A percentile compares a stretch with the other conserved stretches of the same genome.
Evolutionary conservation across 331 rosid species (phyloP).

Genomic region (Prunus yedoensis): DNA sequence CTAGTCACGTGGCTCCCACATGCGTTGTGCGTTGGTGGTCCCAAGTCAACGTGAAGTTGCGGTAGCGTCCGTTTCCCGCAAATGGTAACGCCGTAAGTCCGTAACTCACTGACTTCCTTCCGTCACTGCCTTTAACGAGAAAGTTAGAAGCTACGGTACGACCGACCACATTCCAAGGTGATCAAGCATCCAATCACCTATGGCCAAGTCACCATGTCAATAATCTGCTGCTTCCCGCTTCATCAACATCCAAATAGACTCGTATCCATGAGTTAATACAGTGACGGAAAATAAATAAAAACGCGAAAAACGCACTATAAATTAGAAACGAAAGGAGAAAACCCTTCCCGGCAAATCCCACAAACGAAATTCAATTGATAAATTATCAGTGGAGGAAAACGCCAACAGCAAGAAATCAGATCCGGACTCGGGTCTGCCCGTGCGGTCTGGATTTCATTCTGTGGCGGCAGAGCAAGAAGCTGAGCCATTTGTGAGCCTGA

Average conservation of each 20-base stretch:
- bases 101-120: neutral
- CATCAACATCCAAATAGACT: neutral
- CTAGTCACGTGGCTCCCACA: too few species aligned
- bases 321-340: neutral
- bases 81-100: neutral
- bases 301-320: neutral
- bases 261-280: neutral
- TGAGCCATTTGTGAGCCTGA: conserved; percentile 23
- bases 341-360: neutral
- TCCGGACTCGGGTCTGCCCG: conserved; percentile 4
- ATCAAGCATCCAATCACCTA: neutral
- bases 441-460: conserved; percentile 1
- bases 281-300: neutral
- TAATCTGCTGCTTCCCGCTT: neutral
- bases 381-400: neutral
- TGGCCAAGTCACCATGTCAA: neutral
- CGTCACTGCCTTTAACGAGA: neutral
- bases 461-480: conserved; percentile 4
- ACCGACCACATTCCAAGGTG: neutral
- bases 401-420: neutral
- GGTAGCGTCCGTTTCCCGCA: neutral
- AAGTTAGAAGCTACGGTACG: neutral
- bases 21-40: neutral
- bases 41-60: neutral
- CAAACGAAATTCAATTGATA: neutral